Evolutionary conservation across 2,329 filamentous ascomycete species (phyloP).

Genomic region (Phialemoniopsis sp.): DNA sequence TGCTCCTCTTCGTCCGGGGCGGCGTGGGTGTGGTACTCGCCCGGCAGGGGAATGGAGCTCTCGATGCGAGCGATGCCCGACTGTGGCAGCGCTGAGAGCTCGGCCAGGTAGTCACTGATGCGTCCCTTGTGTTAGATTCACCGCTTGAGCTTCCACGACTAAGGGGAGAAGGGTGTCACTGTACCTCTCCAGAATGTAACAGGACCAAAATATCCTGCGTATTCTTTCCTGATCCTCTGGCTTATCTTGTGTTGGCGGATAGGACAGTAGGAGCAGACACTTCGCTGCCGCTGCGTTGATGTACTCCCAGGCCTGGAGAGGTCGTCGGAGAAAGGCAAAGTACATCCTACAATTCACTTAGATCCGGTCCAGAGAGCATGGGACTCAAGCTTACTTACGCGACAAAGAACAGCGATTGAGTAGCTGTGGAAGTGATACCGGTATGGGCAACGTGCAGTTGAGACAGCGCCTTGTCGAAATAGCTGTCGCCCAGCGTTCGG

Average conservation of each 20-base stretch:
- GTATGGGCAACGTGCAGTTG: constrained; percentile 40
- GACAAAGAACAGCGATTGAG: constrained; percentile 45
- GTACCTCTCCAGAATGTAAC: constrained; percentile 48
- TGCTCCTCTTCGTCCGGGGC: constrained; percentile 33
- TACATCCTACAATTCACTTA: constrained; percentile 28
- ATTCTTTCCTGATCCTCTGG: constrained; percentile 39
- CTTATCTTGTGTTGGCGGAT: constrained; percentile 15
- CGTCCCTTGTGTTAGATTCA: background rate
- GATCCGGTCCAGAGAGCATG: background rate
- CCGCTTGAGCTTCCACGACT: no score
- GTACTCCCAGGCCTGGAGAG: constrained; percentile 48
- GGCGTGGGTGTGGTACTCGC: constrained; percentile 35
- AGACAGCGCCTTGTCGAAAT: constrained; percentile 41
- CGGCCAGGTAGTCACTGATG: constrained; percentile 44
- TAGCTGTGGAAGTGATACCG: constrained; percentile 38
- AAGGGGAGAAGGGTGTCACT: background rate
- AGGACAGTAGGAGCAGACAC: constrained; percentile 43
- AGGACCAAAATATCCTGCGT: constrained; percentile 49
- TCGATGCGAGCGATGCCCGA: constrained; percentile 47
- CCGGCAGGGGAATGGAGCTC: constrained; percentile 38
- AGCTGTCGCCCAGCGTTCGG: constrained; percentile 32
- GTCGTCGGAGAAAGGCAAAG: constrained; percentile 43
- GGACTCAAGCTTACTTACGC: constrained; percentile 28
- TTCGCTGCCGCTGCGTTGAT: constrained; percentile 44
- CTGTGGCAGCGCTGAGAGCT: constrained; percentile 43